Evolutionary conservation across 1,284 basidiomycete species (phyloP).

Genomic region (Marasmius sp.): DNA sequence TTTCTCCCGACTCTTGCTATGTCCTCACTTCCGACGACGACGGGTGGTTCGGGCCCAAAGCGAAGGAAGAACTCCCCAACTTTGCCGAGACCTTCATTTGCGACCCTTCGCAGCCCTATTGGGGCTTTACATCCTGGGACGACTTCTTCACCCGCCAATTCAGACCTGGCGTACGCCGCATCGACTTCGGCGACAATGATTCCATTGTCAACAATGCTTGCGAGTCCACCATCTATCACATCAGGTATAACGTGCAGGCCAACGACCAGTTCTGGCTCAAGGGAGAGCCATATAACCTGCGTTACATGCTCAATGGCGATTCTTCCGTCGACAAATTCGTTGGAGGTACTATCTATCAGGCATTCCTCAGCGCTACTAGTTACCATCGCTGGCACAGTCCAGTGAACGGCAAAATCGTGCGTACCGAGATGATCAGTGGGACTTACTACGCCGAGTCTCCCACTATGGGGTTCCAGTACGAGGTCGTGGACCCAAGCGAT

Average conservation of each 20-base stretch:
- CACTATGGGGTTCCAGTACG: slow-evolving; percentile 9
- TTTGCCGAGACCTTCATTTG: slow-evolving; percentile 38
- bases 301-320: slow-evolving; percentile 32
- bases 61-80: neutral
- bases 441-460: slow-evolving; percentile 49
- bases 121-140: slow-evolving; percentile 54
- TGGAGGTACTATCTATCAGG: slow-evolving; percentile 56
- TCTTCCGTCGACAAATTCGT: slow-evolving; percentile 30
- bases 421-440: slow-evolving; percentile 43
- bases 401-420: slow-evolving; percentile 45
- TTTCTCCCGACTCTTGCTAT: slow-evolving; percentile 3
- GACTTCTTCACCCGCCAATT: slow-evolving; percentile 53
- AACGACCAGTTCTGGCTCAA: slow-evolving; percentile 34
- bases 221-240: slow-evolving; percentile 36
- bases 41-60: slow-evolving; percentile 11
- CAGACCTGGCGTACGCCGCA: slow-evolving; percentile 29
- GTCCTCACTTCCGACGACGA: slow-evolving; percentile 8
- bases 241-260: slow-evolving; percentile 21
- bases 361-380: slow-evolving; percentile 44
- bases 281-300: slow-evolving; percentile 33
- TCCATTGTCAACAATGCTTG: slow-evolving; percentile 34
- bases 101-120: slow-evolving; percentile 34
- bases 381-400: slow-evolving; percentile 62
- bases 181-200: slow-evolving; percentile 31
- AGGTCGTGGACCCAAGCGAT: too few species aligned